Evolutionary conservation across 31 red algal genomes (phyloP), one percentile per base, ranked within the genome.

Genomic region (Bonnemaisonia californica): DNA sequence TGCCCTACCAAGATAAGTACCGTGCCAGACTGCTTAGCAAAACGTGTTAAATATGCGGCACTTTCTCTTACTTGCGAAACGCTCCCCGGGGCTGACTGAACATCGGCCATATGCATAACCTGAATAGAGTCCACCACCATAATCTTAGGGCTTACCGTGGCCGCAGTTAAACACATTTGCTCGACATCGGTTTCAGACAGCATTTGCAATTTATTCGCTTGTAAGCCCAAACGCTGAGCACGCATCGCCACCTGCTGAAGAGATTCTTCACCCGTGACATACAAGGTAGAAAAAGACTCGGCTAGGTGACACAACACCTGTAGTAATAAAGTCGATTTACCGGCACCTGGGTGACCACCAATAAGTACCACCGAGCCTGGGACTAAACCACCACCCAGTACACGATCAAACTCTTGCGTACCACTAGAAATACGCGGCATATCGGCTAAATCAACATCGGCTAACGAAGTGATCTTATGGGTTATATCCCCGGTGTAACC

Each of bases 121-220:
- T 89, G 85, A 54, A 89, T 89, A 34, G 85, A 89, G 70, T 89
- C 85, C 5, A 89, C 47, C 4, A 89, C 36, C 7, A 89, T 35
- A 65, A 82, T 33, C n/a, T 28, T 19, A 21, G 79, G 79, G 23
- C 26, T 41, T 24, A 54, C 28, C 30, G 16, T 41, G 21, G 47
- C 45, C 30, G 54, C 37, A 21, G 36, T 29, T 31, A 16, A 19
- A 19, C 18, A 33, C n/a, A 72, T 51, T 19, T 62, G 19, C 33
- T 71, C 64, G 34, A 69, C 29, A 47, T 33, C 23, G 41, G 47
- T 82, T 30, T 71, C 65, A 26, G 36, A 18, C 19, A 71, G 39
- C 19, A 82, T 30, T 21, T 41, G 31, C 24, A 82, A 65, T 19
- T 71, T 48, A 23, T 73, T 36, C 21, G 34, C 79, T 26, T 24